Evolutionary conservation across 305 asterid species (phyloP).

Genomic region (Fraxinus sp.): DNA sequence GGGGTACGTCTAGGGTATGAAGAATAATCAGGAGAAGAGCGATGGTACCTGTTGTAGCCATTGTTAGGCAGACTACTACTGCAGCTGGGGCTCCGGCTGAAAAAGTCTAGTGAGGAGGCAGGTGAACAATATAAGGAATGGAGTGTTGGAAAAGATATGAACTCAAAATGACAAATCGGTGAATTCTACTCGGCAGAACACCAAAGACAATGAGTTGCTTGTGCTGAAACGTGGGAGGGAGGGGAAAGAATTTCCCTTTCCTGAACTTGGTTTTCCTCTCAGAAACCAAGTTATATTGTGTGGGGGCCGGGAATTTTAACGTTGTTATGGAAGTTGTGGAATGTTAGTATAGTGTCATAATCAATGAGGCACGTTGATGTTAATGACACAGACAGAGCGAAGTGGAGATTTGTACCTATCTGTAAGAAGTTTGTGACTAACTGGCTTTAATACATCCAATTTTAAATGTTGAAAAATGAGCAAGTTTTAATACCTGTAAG

Average conservation of each 20-base stretch:
- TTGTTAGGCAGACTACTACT: not conserved
- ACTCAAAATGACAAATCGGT: not conserved
- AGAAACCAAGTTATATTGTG: not conserved
- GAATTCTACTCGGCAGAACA: not conserved
- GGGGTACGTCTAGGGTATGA: conserved; percentile 42
- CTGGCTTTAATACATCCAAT: not conserved
- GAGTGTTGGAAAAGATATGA: not conserved
- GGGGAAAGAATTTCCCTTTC: not conserved
- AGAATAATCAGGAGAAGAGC: conserved; percentile 73
- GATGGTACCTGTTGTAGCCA: conserved; percentile 40
- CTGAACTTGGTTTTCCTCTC: not conserved
- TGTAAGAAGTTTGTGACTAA: not conserved
- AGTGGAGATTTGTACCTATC: not conserved
- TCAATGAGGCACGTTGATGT: not conserved
- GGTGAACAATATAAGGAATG: not conserved
- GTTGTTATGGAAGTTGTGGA: not conserved
- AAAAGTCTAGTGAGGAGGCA: not conserved
- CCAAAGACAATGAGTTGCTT: not conserved
- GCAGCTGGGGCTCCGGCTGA: not conserved
- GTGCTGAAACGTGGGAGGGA: not conserved
- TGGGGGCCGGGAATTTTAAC: not conserved
- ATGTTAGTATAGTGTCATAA: not conserved
- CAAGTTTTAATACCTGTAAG: not conserved
- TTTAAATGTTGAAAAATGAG: not conserved
- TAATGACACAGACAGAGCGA: not conserved